Conservation (phyloP, 768 basidiomycete genomes). For the Pleurotus citrinopileatus region DNA sequence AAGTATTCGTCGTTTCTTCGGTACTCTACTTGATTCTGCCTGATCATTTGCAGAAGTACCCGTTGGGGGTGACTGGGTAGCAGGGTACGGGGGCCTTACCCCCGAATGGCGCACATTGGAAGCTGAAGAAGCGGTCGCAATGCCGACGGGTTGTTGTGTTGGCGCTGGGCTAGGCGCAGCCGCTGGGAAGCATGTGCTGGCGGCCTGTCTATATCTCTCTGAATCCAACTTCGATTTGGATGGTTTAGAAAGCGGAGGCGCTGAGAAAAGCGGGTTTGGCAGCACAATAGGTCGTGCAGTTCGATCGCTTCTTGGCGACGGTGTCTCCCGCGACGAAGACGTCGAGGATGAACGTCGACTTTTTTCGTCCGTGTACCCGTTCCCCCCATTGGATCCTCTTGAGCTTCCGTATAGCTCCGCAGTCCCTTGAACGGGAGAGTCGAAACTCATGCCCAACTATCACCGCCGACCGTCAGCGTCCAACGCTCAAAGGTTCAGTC, state of each 20-base stretch:
- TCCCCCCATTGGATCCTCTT: background rate
- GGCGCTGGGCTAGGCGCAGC: too few relatives aligned
- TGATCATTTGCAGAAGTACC: too few relatives aligned
- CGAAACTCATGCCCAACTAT: background rate
- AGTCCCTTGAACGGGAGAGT: background rate
- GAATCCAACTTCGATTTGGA: too few relatives aligned
- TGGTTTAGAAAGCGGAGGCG: too few relatives aligned
- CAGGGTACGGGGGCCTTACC: too few relatives aligned
- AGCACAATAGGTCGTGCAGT: background rate
- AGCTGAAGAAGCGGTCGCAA: too few relatives aligned
- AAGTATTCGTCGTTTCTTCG: background rate
- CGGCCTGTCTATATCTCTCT: too few relatives aligned
- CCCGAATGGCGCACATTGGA: too few relatives aligned
- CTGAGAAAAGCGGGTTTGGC: too few relatives aligned
- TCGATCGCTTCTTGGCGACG: background rate
- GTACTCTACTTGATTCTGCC: background rate
- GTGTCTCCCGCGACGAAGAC: background rate
- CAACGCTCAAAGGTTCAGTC: background rate
- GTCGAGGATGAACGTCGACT: background rate
- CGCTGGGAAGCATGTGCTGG: too few relatives aligned
- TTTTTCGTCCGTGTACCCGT: background rate
- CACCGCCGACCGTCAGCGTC: slow-evolving; percentile 7
- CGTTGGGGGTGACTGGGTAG: too few relatives aligned
- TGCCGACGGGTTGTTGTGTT: too few relatives aligned
- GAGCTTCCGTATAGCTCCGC: background rate